Evolutionary conservation across 1,139 yeast species (phyloP), one percentile per base, ranked within the genome.

Genomic region (Blastobotrys proliferans): DNA sequence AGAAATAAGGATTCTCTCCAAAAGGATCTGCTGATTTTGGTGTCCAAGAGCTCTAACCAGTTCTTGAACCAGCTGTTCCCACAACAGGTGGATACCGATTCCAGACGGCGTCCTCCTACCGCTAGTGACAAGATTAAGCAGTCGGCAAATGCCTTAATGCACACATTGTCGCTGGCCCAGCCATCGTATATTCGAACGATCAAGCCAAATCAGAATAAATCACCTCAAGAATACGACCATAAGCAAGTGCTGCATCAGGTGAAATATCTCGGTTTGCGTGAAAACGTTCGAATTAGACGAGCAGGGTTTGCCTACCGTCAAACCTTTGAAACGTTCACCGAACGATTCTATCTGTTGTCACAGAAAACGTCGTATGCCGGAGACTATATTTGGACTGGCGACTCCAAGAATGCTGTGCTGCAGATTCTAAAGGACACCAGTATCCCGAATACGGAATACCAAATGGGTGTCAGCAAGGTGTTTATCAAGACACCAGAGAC

Each of bases 231-330:
- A 56, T 94, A 86, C 61, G 95, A 90, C 58, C 80, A 81, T 48
- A 79, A 77, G 46, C 96, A 88, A 55, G 98, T 92, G 10, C 71
- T 92, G 54, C 98, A 94, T 67, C 99, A 94, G 68, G 83, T 94
- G 52, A 94, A 94, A 61, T 94, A 94, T 62, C 75, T 94, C 55
- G 99, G 99, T 61, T 73, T 94, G 63, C 94, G 92, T 60, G 98
- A 94, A 64, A 94, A 94, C 63, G 97, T 94, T 36, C 79, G 98
- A 52, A 94, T 94, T 54, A 80, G 98, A 70, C 83, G 98, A 70
- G 98, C 99, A 0, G 99, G 99, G 40, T 94, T 94, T 66, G 98
- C 99, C 1, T 92, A 90, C 60, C 82, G 99, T 67, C 95, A 95
- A 51, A 86, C 97, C 0, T 94, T 90, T 67, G 97, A 92, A 46